Percentiles rank a stretch among this genome's conserved stretches.
phyloP scores from a whole-genome alignment of 2,329 filamentous ascomycete genomes.

The Colletotrichum melonis region DNA sequence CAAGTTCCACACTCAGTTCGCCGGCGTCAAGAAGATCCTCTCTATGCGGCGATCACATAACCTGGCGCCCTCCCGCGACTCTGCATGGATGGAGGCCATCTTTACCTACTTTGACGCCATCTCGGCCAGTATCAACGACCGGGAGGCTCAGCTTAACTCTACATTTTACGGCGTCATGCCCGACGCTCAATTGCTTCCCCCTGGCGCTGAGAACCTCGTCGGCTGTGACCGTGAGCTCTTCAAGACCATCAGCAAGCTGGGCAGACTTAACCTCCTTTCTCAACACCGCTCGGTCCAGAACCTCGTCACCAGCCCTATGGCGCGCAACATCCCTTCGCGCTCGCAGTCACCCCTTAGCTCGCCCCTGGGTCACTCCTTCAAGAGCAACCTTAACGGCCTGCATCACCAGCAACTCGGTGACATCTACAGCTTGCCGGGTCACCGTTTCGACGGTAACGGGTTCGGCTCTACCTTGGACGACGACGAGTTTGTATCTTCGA shows the following conservation, averaged over 20 bases:
- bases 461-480: slow-evolving; percentile 68
- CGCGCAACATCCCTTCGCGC: slow-evolving; percentile 40
- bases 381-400: slow-evolving; percentile 43
- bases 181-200: slow-evolving; percentile 61
- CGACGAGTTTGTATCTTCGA: slow-evolving; percentile 60
- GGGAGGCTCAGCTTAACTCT: slow-evolving; percentile 83
- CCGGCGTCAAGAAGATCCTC: slow-evolving; percentile 91
- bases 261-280: slow-evolving; percentile 85
- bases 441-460: slow-evolving; percentile 75
- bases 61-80: slow-evolving; percentile 70
- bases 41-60: slow-evolving; percentile 73
- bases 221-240: slow-evolving; percentile 91
- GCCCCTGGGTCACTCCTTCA: slow-evolving; percentile 56
- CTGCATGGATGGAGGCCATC: slow-evolving; percentile 90
- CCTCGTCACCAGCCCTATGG: slow-evolving; percentile 32
- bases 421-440: slow-evolving; percentile 55
- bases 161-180: slow-evolving; percentile 69
- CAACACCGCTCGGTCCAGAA: slow-evolving; percentile 71
- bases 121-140: slow-evolving; percentile 90
- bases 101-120: slow-evolving; percentile 97
- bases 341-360: slow-evolving; percentile 54
- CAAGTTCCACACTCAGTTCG: slow-evolving; percentile 93
- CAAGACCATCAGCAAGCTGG: slow-evolving; percentile 85
- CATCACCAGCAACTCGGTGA: slow-evolving; percentile 44
- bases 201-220: slow-evolving; percentile 84